These are phyloP conservation scores for Penicillium bialowiezense DNA, from an alignment of 495 filamentous ascomycete species.

Conservation along the genomic window DNA sequence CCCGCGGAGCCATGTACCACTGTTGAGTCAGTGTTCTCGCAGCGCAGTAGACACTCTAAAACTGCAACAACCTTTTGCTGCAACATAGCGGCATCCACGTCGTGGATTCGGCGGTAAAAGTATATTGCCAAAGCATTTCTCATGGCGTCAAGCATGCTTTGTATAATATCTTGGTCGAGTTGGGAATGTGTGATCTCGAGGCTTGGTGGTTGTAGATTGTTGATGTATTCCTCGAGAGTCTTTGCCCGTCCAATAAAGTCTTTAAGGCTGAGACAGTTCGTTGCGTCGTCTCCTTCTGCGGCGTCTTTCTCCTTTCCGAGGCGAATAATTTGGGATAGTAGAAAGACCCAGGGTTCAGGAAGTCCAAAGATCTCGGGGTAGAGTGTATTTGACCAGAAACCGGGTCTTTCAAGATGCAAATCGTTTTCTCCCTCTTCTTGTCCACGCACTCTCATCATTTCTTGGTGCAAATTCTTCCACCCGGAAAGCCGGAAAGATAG, in stretches of 20 bases:
- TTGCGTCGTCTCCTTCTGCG: constrained; percentile 4
- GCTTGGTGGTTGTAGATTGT: constrained; percentile 10
- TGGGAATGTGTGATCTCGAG: constrained; percentile 9
- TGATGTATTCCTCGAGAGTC: constrained; percentile 22
- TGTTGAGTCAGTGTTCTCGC: constrained; percentile 15
- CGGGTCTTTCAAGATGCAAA: constrained; percentile 25
- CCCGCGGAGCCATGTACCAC: constrained; percentile 19
- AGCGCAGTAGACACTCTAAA: constrained; percentile 18
- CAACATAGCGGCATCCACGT: constrained; percentile 20
- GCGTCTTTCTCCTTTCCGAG: constrained; percentile 27
- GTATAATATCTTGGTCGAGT: constrained; percentile 10
- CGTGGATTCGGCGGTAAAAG: constrained; percentile 30
- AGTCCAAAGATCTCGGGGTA: constrained; percentile 30
- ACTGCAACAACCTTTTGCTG: constrained; percentile 21
- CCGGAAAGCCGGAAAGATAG: constrained; percentile 25
- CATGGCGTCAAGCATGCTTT: constrained; percentile 22
- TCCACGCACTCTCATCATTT: constrained; percentile 22
- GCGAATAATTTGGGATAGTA: constrained; percentile 23
- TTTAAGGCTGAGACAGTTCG: constrained; percentile 11
- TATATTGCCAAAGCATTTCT: constrained; percentile 25
- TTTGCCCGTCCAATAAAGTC: constrained; percentile 22
- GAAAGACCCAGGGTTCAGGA: constrained; percentile 21
- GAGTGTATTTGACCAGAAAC: constrained; percentile 21
- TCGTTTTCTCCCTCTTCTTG: constrained; percentile 25
- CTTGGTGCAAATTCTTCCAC: constrained; percentile 19